Evolutionary conservation across 192 early-diverging fungal species (phyloP).

Genomic region (Gonapodya prolifera): DNA sequence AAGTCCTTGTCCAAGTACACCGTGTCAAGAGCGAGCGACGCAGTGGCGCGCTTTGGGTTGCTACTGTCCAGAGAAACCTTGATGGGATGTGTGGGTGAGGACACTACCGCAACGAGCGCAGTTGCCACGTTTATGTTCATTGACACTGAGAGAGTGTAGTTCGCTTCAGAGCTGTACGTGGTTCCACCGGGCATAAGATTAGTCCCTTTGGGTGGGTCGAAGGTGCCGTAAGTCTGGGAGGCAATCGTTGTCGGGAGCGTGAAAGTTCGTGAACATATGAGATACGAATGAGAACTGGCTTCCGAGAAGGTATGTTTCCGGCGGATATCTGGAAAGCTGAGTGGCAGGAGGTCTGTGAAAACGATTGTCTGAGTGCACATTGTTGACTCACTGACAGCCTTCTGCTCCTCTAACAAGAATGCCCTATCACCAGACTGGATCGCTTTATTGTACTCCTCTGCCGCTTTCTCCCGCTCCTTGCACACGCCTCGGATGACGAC

Average conservation of each 20-base stretch:
- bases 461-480: too few relatives aligned
- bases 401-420: too few relatives aligned
- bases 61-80: too few relatives aligned
- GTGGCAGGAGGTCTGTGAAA: too few relatives aligned
- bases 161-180: too few relatives aligned
- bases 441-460: conserved; percentile 12
- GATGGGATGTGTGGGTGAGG: neutral
- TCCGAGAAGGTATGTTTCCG: conserved; percentile 29
- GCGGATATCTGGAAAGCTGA: conserved; percentile 30
- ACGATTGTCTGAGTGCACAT: too few relatives aligned
- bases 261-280: conserved; percentile 33
- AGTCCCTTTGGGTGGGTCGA: neutral
- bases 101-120: neutral
- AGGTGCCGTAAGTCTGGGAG: conserved; percentile 21
- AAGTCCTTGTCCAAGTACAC: too few relatives aligned
- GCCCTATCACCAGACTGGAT: conserved; percentile 9
- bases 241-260: conserved; percentile 24
- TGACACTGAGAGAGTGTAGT: too few relatives aligned
- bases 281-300: conserved; percentile 22
- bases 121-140: too few relatives aligned
- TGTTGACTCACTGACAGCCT: neutral
- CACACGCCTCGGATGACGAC: conserved; percentile 12
- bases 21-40: too few relatives aligned
- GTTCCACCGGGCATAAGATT: conserved; percentile 2
- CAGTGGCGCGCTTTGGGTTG: too few relatives aligned